phyloP scores from a whole-genome alignment of 345 rosid genomes.

The Aquilaria malaccensis region DNA sequence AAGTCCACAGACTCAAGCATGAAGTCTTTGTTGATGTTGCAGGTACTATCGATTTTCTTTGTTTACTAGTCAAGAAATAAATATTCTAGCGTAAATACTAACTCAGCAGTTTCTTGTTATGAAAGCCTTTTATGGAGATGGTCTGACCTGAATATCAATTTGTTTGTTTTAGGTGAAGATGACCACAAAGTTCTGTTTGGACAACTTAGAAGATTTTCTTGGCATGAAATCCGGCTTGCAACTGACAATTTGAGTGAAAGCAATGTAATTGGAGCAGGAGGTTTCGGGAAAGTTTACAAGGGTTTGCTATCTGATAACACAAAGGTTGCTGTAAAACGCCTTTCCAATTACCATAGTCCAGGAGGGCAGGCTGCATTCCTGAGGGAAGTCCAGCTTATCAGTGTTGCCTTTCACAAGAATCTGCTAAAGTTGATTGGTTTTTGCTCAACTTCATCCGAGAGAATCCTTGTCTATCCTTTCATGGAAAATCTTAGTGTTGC shows the following conservation, averaged over 20 bases:
- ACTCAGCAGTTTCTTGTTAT: too few species aligned
- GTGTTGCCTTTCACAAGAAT: conserved; percentile 81
- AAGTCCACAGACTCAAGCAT: conserved; percentile 26
- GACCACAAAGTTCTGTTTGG: conserved; percentile 57
- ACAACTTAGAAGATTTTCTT: conserved; percentile 71
- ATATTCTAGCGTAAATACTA: too few species aligned
- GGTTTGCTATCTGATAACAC: conserved; percentile 76
- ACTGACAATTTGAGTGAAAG: conserved; percentile 75
- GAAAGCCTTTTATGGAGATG: too few species aligned
- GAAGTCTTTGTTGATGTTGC: conserved; percentile 72
- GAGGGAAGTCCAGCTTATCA: conserved; percentile 76
- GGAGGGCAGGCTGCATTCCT: conserved; percentile 87
- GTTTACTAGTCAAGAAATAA: neutral
- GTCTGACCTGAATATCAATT: neutral
- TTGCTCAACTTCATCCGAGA: conserved; percentile 66
- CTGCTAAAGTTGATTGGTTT: conserved; percentile 76
- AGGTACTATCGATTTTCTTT: conserved; percentile 31
- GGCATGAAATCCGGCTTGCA: conserved; percentile 72
- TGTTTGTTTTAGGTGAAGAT: conserved; percentile 51
- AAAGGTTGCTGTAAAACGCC: conserved; percentile 81
- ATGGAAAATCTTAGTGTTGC: conserved; percentile 90
- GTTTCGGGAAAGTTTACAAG: conserved; percentile 86
- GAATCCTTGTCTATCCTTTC: conserved; percentile 86
- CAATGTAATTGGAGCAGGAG: conserved; percentile 86
- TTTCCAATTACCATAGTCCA: conserved; percentile 59